Percentiles rank a stretch among this genome's conserved stretches.
phyloP scores from a whole-genome alignment of 371 early-diverging fungal genomes.

The Rhizopus sp. region DNA sequence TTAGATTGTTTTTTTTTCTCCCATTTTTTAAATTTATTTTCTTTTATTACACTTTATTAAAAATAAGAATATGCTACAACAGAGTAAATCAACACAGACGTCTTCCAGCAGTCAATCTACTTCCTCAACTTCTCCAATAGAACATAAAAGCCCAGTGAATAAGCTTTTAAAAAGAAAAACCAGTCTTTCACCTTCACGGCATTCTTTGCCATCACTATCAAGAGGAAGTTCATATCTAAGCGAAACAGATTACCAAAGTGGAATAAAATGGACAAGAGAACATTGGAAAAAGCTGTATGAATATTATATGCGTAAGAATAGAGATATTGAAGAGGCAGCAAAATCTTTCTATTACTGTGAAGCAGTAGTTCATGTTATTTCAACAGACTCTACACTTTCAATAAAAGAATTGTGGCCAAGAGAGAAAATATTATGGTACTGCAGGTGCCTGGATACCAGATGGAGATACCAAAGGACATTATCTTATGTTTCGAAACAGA shows the following conservation, averaged over 20 bases:
- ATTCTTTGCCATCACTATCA: not conserved
- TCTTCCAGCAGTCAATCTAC: too few species aligned
- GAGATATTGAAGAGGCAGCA: slow-evolving; percentile 19
- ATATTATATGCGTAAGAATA: slow-evolving; percentile 15
- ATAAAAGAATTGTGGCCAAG: slow-evolving; percentile 21
- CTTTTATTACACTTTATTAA: too few species aligned
- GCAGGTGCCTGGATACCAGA: slow-evolving; percentile 26
- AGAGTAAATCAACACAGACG: too few species aligned
- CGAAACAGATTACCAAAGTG: slow-evolving; percentile 3
- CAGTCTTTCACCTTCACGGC: not conserved
- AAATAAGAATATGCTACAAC: too few species aligned
- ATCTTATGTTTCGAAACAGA: too few species aligned
- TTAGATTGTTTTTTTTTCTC: too few species aligned
- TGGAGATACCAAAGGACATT: not conserved
- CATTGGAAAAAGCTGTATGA: slow-evolving; percentile 27
- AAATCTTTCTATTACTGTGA: slow-evolving; percentile 17
- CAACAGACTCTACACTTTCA: not conserved
- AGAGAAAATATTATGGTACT: slow-evolving; percentile 17
- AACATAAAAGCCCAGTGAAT: not conserved
- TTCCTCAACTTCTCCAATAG: not conserved
- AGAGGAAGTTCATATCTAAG: slow-evolving; percentile 8
- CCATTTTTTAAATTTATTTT: too few species aligned
- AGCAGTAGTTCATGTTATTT: slow-evolving; percentile 1
- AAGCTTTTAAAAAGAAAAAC: not conserved
- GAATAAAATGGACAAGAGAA: slow-evolving; percentile 14